Percentiles rank a stretch among this genome's conserved stretches.
Evolutionary conservation across 768 basidiomycete species (phyloP).

Genomic region (Amanita muscaria): DNA sequence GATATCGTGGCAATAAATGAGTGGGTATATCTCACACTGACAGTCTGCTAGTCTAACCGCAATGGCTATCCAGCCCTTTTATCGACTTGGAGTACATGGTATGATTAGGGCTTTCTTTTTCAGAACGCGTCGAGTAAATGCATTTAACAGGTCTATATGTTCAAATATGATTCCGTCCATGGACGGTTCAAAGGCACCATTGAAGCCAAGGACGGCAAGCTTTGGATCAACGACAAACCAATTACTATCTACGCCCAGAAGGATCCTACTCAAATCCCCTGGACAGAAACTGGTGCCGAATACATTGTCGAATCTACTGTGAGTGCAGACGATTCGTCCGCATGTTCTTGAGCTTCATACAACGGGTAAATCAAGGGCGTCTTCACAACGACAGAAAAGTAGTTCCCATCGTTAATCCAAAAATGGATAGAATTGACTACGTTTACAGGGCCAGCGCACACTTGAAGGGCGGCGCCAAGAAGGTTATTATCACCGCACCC

Average conservation of each 20-base stretch:
- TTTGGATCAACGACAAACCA: slow-evolving; percentile 70
- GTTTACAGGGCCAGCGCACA: slow-evolving; percentile 62
- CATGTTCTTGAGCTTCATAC: slow-evolving; percentile 8
- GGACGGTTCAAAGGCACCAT: slow-evolving; percentile 86
- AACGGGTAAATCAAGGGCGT: slow-evolving; percentile 48
- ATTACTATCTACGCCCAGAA: slow-evolving; percentile 78
- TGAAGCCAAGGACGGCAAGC: slow-evolving; percentile 80
- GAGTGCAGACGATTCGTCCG: slow-evolving; percentile 19
- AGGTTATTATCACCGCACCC: slow-evolving; percentile 96
- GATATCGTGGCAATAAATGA: slow-evolving; percentile 94
- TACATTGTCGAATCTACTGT: slow-evolving; percentile 97
- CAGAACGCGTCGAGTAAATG: not conserved
- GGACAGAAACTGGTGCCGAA: slow-evolving; percentile 73
- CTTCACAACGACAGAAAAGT: slow-evolving; percentile 89
- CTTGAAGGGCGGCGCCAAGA: slow-evolving; percentile 95
- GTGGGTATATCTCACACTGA: no score
- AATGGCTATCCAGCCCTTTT: slow-evolving; percentile 82
- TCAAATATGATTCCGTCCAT: slow-evolving; percentile 95
- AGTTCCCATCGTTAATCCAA: slow-evolving; percentile 9
- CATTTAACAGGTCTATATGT: slow-evolving; percentile 79
- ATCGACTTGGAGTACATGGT: slow-evolving; percentile 97
- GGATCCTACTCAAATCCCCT: slow-evolving; percentile 80
- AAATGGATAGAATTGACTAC: slow-evolving; percentile 10
- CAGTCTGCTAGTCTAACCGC: no score
- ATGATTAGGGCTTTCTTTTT: slow-evolving; percentile 12